A percentile compares a stretch with the other conserved stretches of the same genome.
Conservation (phyloP, 208 protist genomes). For the Crithidia mellificae region DNA sequence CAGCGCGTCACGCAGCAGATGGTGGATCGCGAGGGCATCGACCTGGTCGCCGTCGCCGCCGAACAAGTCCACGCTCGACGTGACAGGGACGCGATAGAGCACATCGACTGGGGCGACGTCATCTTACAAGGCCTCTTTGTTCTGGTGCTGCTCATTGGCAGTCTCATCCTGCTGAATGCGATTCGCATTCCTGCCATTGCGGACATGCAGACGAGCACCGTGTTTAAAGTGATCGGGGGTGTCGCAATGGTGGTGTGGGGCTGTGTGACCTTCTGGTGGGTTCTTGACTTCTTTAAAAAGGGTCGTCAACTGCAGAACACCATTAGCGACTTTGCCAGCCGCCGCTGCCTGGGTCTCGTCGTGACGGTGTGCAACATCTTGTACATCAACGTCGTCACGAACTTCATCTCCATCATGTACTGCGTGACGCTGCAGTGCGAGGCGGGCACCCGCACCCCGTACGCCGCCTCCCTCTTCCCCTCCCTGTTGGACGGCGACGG, state of each 20-base stretch:
- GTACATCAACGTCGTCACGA: slow-evolving; percentile 65
- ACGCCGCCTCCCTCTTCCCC: slow-evolving; percentile 44
- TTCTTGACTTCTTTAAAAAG: slow-evolving; percentile 36
- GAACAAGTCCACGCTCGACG: slow-evolving; percentile 30
- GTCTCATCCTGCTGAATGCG: slow-evolving; percentile 35
- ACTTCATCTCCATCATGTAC: slow-evolving; percentile 60
- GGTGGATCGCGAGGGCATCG: slow-evolving; percentile 47
- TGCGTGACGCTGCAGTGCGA: slow-evolving; percentile 50
- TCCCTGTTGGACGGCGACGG: not conserved
- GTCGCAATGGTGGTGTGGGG: slow-evolving; percentile 26
- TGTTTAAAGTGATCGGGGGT: slow-evolving; percentile 34
- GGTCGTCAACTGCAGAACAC: slow-evolving; percentile 36
- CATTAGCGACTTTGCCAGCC: slow-evolving; percentile 22
- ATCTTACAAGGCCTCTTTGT: slow-evolving; percentile 32
- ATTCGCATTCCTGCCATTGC: slow-evolving; percentile 31
- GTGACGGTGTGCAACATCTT: slow-evolving; percentile 47
- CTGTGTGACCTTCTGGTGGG: slow-evolving; percentile 38
- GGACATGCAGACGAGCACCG: slow-evolving; percentile 39
- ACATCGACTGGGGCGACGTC: slow-evolving; percentile 28
- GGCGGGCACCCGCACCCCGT: slow-evolving; percentile 32
- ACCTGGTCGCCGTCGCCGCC: slow-evolving; percentile 47
- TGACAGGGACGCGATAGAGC: slow-evolving; percentile 20
- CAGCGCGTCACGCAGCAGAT: slow-evolving; percentile 42
- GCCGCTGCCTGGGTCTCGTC: slow-evolving; percentile 34
- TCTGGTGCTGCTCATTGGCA: slow-evolving; percentile 38